Conservation (phyloP, 2,329 filamentous ascomycete species). For the Tetracladium maxilliforme region DNA sequence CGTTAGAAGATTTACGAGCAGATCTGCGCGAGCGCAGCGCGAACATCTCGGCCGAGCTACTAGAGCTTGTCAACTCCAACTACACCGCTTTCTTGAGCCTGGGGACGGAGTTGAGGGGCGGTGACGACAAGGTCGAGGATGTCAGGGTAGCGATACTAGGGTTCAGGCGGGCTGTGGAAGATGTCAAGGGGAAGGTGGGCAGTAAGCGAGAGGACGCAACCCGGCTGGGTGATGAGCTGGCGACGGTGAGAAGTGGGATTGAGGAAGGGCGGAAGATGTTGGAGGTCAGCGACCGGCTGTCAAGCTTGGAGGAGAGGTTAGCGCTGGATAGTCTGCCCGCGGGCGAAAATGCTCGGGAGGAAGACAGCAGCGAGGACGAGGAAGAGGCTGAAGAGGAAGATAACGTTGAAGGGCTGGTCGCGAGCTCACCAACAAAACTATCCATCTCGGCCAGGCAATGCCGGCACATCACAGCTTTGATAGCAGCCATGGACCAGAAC, state of each 20-base stretch:
- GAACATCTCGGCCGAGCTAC: conserved; percentile 68
- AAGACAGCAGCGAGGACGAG: conserved; percentile 19
- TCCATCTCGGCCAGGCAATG: conserved; percentile 43
- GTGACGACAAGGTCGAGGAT: conserved; percentile 84
- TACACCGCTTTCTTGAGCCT: conserved; percentile 83
- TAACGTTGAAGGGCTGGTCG: conserved; percentile 8
- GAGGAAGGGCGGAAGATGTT: conserved; percentile 46
- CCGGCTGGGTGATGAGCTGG: conserved; percentile 50
- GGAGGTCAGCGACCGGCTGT: conserved; percentile 49
- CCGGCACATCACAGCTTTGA: conserved; percentile 34
- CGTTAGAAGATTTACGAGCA: conserved; percentile 78
- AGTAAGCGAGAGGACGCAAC: conserved; percentile 49
- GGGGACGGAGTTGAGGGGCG: conserved; percentile 68
- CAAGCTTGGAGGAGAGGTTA: conserved; percentile 47
- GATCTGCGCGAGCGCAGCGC: conserved; percentile 74
- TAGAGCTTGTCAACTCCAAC: conserved; percentile 91
- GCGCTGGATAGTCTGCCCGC: conserved; percentile 27
- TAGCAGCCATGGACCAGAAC: conserved; percentile 30
- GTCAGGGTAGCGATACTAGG: conserved; percentile 76
- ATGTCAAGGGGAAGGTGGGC: conserved; percentile 51
- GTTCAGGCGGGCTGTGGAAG: conserved; percentile 69
- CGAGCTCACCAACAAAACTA: conserved; percentile 11
- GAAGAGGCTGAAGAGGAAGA: conserved; percentile 20
- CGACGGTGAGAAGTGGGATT: conserved; percentile 45
- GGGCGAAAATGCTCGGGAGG: conserved; percentile 10